phyloP scores from a whole-genome alignment of 2,329 filamentous ascomycete species.

The Ceratocystis huliohia region DNA sequence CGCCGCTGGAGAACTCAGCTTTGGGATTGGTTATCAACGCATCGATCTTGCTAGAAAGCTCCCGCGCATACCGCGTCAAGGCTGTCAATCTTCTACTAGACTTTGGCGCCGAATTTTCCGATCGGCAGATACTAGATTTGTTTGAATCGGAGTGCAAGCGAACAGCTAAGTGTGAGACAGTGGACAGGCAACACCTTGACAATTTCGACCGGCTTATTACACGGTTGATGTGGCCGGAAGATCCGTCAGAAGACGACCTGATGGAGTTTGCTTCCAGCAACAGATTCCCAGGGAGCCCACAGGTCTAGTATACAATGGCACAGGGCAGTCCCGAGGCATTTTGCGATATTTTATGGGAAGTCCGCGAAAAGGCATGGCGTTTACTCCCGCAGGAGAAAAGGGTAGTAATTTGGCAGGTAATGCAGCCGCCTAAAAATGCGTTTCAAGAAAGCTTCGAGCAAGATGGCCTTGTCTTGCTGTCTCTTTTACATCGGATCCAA shows the following conservation, averaged over 20 bases:
- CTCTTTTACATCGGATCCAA: conserved; percentile 10
- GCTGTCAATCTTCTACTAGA: conserved; percentile 14
- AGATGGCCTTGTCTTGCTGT: conserved; percentile 7
- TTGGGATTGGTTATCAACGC: conserved; percentile 14
- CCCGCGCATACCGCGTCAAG: conserved; percentile 8
- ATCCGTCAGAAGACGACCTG: conserved; percentile 1
- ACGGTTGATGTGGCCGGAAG: conserved; percentile 12
- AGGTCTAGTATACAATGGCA: conserved; percentile 15
- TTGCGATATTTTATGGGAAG: conserved; percentile 17
- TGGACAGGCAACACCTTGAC: conserved; percentile 11
- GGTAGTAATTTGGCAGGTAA: conserved; percentile 14
- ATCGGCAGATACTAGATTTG: conserved; percentile 10
- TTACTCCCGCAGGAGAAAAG: conserved; percentile 2
- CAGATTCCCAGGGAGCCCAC: conserved; percentile 11
- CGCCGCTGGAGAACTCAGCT: conserved; percentile 2
- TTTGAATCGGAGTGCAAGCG: conserved; percentile 12
- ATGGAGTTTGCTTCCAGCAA: conserved; percentile 14
- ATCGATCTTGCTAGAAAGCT: background rate
- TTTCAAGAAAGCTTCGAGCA: background rate
- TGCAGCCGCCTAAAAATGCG: conserved; percentile 17
- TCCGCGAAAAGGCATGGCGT: conserved; percentile 18
- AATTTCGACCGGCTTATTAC: conserved; percentile 12
- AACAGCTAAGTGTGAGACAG: background rate
- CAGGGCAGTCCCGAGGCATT: conserved; percentile 8
- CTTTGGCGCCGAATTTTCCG: conserved; percentile 7